Conservation (phyloP, 495 filamentous ascomycete species). For the Penicillium cataractarum region DNA sequence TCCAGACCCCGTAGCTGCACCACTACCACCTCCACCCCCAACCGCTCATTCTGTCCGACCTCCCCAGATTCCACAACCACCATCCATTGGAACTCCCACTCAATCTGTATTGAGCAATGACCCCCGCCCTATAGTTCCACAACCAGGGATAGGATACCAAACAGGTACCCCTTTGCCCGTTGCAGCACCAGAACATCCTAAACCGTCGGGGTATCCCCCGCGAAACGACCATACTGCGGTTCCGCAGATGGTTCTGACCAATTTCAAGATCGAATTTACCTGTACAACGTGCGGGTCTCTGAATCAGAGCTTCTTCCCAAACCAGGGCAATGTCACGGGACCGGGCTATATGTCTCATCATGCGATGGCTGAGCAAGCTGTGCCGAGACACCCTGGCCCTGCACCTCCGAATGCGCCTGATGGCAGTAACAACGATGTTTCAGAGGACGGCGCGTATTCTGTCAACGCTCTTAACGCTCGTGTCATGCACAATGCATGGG, state of each 20-base stretch:
- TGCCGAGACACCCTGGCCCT: conserved; percentile 27
- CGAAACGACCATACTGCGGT: conserved; percentile 32
- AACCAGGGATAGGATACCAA: conserved; percentile 27
- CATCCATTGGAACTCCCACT: conserved; percentile 27
- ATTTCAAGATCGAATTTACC: conserved; percentile 53
- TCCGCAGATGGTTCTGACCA: conserved; percentile 41
- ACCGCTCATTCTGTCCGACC: conserved; percentile 30
- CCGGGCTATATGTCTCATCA: conserved; percentile 37
- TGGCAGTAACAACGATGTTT: conserved; percentile 41
- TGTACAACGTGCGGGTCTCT: conserved; percentile 48
- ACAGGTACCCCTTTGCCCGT: conserved; percentile 24
- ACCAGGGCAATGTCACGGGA: conserved; percentile 46
- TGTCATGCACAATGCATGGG: conserved; percentile 40
- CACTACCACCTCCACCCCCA: conserved; percentile 21
- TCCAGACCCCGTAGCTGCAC: conserved; percentile 22
- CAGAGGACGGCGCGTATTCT: conserved; percentile 44
- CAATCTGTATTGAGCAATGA: conserved; percentile 26
- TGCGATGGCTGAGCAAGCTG: conserved; percentile 27
- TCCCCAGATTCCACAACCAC: conserved; percentile 25
- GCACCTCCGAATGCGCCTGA: conserved; percentile 26
- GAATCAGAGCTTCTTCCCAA: conserved; percentile 51
- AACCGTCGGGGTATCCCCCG: conserved; percentile 30
- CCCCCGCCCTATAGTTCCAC: conserved; percentile 30
- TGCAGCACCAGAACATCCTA: conserved; percentile 27
- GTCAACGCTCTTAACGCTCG: conserved; percentile 32